These are phyloP conservation scores for Sclerotinia spermophila DNA, from an alignment of 2,329 filamentous ascomycete genomes.

Conservation along the genomic window DNA sequence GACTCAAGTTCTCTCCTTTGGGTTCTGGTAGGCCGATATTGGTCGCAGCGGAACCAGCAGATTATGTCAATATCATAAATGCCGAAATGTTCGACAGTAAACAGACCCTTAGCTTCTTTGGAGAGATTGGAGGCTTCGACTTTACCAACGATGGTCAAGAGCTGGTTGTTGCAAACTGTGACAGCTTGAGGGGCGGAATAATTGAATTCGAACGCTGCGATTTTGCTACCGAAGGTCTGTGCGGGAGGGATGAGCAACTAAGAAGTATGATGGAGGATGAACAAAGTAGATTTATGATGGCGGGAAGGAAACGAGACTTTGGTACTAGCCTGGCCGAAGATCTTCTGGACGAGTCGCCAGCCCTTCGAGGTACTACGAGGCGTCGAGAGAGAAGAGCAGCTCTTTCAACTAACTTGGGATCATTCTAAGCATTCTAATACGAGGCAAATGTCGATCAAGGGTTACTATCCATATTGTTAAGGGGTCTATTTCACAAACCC, in stretches of 20 bases:
- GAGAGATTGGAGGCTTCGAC: conserved; percentile 66
- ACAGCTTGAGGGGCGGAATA: conserved; percentile 59
- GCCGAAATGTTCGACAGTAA: conserved; percentile 60
- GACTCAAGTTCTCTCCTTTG: conserved; percentile 66
- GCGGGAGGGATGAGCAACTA: conserved; percentile 6
- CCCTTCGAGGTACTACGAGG: conserved; percentile 10
- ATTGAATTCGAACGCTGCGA: conserved; percentile 38
- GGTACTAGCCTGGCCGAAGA: conserved; percentile 4
- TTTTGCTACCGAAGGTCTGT: conserved; percentile 25
- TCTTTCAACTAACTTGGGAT: background rate
- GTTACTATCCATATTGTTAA: background rate
- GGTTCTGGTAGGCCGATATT: conserved; percentile 65
- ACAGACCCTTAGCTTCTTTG: conserved; percentile 71
- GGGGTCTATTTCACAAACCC: background rate
- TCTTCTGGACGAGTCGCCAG: background rate
- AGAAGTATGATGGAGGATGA: conserved; percentile 5
- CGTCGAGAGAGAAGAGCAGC: conserved; percentile 13
- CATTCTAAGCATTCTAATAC: conserved; percentile 3
- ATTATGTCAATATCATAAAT: conserved; percentile 68
- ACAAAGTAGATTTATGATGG: background rate
- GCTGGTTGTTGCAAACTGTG: conserved; percentile 65
- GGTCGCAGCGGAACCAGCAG: conserved; percentile 71
- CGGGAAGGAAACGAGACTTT: conserved; percentile 10
- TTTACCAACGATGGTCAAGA: conserved; percentile 65
- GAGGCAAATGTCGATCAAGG: background rate